phyloP scores from a whole-genome alignment of 345 rosid genomes.

The Acer campestre region DNA sequence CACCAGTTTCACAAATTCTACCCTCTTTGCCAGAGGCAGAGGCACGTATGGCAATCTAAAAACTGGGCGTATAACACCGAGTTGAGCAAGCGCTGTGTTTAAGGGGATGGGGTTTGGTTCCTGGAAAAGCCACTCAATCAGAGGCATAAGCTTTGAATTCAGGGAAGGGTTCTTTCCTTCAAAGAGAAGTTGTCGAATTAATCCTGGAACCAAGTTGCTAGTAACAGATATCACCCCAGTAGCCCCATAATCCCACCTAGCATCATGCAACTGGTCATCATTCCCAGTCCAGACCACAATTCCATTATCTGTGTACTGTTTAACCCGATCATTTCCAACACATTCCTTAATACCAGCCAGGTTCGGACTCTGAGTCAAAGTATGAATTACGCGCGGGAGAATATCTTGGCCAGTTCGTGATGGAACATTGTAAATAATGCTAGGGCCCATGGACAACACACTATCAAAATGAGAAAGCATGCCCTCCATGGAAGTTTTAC shows the following conservation, averaged over 20 bases:
- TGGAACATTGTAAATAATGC: conserved; percentile 83
- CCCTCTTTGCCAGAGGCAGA: conserved; percentile 59
- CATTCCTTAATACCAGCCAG: conserved; percentile 85
- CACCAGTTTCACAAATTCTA: conserved; percentile 74
- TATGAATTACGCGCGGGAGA: conserved; percentile 56
- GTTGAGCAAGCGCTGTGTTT: conserved; percentile 86
- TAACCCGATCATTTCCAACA: conserved; percentile 65
- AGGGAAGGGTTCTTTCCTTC: conserved; percentile 59
- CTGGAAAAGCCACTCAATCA: conserved; percentile 71
- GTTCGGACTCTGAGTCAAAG: conserved; percentile 59
- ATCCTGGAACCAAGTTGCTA: conserved; percentile 74
- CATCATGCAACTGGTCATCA: conserved; percentile 85
- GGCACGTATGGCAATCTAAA: conserved; percentile 85
- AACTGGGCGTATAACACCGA: conserved; percentile 80
- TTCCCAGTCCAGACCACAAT: conserved; percentile 88
- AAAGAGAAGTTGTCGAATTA: conserved; percentile 67
- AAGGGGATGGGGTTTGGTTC: conserved; percentile 88
- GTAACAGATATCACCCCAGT: conserved; percentile 76
- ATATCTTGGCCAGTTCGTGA: conserved; percentile 86
- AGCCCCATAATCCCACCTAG: conserved; percentile 77
- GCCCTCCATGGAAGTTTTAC: conserved; percentile 85
- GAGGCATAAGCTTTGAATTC: conserved; percentile 67
- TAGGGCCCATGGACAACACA: conserved; percentile 84
- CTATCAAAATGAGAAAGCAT: conserved; percentile 66
- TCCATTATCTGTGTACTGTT: conserved; percentile 59